A percentile compares a stretch with the other conserved stretches of the same genome.
Conservation (phyloP, 2,329 filamentous ascomycete genomes). For the Ophiostoma montium region DNA sequence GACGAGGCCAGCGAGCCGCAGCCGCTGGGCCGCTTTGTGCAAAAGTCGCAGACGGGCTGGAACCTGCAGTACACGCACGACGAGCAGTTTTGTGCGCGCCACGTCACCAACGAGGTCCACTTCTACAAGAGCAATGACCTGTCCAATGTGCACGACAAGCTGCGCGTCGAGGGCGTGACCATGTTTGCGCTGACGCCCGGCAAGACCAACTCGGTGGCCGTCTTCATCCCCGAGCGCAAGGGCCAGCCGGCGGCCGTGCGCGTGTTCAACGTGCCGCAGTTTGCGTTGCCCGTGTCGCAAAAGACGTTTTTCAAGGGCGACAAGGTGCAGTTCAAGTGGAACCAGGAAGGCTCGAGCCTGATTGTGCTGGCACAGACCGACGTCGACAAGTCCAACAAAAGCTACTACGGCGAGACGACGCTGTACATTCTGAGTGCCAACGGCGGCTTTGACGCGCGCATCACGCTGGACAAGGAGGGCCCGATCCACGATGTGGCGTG, state of each 20-base stretch:
- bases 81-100: constrained; percentile 82
- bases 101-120: constrained; percentile 94
- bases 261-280: constrained; percentile 85
- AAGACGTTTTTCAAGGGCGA: constrained; percentile 99
- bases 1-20: constrained; percentile 56
- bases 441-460: constrained; percentile 81
- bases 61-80: constrained; percentile 94
- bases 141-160: constrained; percentile 82
- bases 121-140: constrained; percentile 87
- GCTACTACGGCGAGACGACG: constrained; percentile 97
- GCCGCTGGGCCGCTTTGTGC: constrained; percentile 79
- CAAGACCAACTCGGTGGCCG: constrained; percentile 79
- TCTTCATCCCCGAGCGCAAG: constrained; percentile 93
- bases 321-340: constrained; percentile 98
- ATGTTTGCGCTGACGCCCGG: constrained; percentile 86
- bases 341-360: constrained; percentile 75
- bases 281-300: constrained; percentile 70
- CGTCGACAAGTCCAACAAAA: constrained; percentile 96
- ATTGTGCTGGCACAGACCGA: constrained; percentile 95
- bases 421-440: constrained; percentile 89
- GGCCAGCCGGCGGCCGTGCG: constrained; percentile 89
- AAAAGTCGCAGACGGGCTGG: constrained; percentile 92
- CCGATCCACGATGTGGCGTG: constrained; percentile 94
- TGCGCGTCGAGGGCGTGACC: constrained; percentile 77
- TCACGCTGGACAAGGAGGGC: constrained; percentile 89